Conservation (phyloP, 345 rosid genomes). For the Heritiera fomes region DNA sequence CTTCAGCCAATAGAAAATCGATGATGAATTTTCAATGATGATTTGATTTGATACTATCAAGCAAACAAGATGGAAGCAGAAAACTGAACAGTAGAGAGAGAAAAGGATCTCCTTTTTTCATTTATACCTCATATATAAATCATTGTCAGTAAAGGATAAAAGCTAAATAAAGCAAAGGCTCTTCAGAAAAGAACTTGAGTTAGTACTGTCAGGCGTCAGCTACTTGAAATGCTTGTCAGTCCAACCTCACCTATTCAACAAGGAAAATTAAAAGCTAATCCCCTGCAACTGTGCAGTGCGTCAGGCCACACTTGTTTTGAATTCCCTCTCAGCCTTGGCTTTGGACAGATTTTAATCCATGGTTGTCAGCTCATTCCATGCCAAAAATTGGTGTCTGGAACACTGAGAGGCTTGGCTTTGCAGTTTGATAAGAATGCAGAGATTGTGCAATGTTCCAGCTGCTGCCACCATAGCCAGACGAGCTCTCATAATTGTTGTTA, state of each 20-base stretch:
- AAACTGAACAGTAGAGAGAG: background rate
- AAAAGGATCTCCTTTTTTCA: slow-evolving; percentile 28
- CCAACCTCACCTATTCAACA: slow-evolving; percentile 14
- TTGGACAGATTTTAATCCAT: slow-evolving; percentile 30
- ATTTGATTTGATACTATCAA: background rate
- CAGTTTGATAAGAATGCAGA: slow-evolving; percentile 54
- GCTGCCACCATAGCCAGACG: slow-evolving; percentile 29
- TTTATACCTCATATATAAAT: slow-evolving; percentile 27
- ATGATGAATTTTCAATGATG: background rate
- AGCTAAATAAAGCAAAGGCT: background rate
- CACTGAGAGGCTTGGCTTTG: slow-evolving; percentile 62
- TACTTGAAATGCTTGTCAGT: slow-evolving; percentile 35
- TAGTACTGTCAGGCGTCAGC: slow-evolving; percentile 35
- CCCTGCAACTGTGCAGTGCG: slow-evolving; percentile 10
- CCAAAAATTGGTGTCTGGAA: slow-evolving; percentile 91
- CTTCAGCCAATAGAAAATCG: background rate
- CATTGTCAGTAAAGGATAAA: slow-evolving; percentile 30
- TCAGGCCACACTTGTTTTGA: background rate
- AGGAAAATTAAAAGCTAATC: slow-evolving; percentile 29
- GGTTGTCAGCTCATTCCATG: slow-evolving; percentile 54
- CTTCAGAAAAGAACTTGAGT: slow-evolving; percentile 29
- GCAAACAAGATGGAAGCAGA: background rate
- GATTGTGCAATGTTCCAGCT: slow-evolving; percentile 50
- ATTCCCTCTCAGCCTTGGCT: background rate
- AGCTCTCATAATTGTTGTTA: slow-evolving; percentile 37